Base-by-base conservation (phyloP, 1,284 basidiomycete species). In the Schizopora paradoxa region DNA sequence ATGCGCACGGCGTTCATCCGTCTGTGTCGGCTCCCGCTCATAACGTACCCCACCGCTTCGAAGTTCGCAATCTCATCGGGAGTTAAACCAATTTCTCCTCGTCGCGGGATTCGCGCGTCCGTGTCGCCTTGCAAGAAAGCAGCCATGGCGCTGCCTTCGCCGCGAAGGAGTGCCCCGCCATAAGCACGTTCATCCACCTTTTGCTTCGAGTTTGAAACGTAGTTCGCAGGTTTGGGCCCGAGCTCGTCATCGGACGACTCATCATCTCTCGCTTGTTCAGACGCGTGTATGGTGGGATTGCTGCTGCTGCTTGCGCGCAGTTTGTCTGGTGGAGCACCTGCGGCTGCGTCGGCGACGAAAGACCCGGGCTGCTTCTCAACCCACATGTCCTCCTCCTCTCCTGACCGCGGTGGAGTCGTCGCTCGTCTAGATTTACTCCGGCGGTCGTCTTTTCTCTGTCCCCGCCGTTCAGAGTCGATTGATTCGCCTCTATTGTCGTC, bases 1-100 rank as follows among this genome's bases (percentile, higher is more conserved):
- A 97, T 88, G 51, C 96, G 86, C 29, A 99, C 95, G 0, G 94
- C 96, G 57, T 95, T 97, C 94, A 97, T 97, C 60, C 89, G 76
- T 53, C 83, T 74, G 64, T 99, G 94, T 47, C 95, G 73, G 59
- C 83, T 89, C 34, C 95, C 95, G 58, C 88, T 92, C 96, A 99
- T 99, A 46, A 99, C 95, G 64, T 95, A 99, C n/a, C 95, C 95
- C 13, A 86, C 86, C 29, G 70, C 60, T 69, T 99, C 95, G 66
- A 78, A 97, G 57, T 75, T 65, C 16, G 86, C 90, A 57, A 99
- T 99, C 62, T 91, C 79, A 19, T 84, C 81, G 6, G 87, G 81
- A 11, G 86, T 84, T 50, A 99, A 69, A 39, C 95, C 96, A 57
- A 99, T 98, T 70, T 99, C 95, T 67, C 95, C 96, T 74, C 96